These are phyloP conservation scores for Stenocarpella maydis DNA, from an alignment of 2,329 filamentous ascomycete genomes.

Conservation along the genomic window DNA sequence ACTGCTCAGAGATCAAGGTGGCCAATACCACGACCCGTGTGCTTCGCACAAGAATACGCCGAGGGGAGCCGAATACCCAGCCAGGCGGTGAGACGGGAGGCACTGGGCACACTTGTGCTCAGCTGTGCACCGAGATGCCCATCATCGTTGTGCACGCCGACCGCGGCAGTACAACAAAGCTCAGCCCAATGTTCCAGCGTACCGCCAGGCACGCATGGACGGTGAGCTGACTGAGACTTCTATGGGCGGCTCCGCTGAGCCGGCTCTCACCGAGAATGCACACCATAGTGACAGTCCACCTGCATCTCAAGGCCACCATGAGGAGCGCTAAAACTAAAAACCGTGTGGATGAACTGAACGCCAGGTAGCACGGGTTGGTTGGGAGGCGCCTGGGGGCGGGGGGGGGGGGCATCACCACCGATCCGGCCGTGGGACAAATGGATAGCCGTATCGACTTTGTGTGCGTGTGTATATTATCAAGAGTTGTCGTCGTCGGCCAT, in stretches of 20 bases:
- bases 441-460: background rate
- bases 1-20: constrained; percentile 12
- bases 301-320: too few species aligned
- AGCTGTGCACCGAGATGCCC: background rate
- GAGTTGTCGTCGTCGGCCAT: background rate
- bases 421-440: background rate
- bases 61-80: background rate
- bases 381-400: too few species aligned
- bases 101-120: constrained; percentile 12
- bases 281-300: background rate
- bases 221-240: background rate
- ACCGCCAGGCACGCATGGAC: background rate
- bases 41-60: background rate
- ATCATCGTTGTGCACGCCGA: constrained; percentile 2
- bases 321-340: too few species aligned
- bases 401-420: background rate
- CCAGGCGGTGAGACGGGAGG: background rate
- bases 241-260: background rate
- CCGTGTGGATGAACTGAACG: background rate
- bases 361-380: background rate
- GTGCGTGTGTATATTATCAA: background rate
- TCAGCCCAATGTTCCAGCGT: background rate
- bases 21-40: constrained; percentile 3
- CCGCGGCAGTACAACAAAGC: constrained; percentile 5
- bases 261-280: background rate